Conservation (phyloP, 257 asterid genomes). For the Nicotiana undulata region DNA sequence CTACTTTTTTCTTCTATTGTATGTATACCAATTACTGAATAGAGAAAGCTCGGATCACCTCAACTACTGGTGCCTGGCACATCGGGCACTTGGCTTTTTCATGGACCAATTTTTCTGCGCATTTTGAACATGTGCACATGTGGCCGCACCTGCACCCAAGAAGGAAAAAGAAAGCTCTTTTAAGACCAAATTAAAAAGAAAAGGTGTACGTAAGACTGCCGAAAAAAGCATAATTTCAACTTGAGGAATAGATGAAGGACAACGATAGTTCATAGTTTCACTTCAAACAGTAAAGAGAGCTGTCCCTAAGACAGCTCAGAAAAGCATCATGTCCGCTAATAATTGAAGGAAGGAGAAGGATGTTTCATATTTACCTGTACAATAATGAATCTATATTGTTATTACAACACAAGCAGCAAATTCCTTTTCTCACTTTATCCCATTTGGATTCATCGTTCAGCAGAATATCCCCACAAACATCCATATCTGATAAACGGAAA, state of each 20-base stretch:
- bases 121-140: conserved; percentile 81
- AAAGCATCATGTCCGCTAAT: background rate
- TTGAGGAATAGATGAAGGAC: background rate
- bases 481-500: conserved; percentile 18
- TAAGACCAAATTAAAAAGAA: background rate
- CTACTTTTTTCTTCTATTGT: background rate
- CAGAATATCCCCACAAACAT: conserved; percentile 21
- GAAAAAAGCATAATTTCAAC: background rate
- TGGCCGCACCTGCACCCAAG: conserved; percentile 70
- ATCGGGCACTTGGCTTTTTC: conserved; percentile 67
- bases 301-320: background rate
- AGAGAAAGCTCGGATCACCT: conserved; percentile 69
- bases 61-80: conserved; percentile 77
- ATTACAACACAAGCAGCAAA: conserved; percentile 66
- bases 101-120: conserved; percentile 58
- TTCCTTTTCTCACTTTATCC: conserved; percentile 72
- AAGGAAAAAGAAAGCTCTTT: background rate
- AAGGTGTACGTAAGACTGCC: background rate
- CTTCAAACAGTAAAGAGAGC: background rate
- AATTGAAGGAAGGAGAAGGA: background rate
- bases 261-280: background rate
- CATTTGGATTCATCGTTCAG: conserved; percentile 40
- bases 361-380: conserved; percentile 50
- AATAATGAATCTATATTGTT: conserved; percentile 62
- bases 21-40: conserved; percentile 25